These are phyloP conservation scores for Plasmodium chabaudi DNA, from an alignment of 169 alveolate species.

Conservation along the genomic window DNA sequence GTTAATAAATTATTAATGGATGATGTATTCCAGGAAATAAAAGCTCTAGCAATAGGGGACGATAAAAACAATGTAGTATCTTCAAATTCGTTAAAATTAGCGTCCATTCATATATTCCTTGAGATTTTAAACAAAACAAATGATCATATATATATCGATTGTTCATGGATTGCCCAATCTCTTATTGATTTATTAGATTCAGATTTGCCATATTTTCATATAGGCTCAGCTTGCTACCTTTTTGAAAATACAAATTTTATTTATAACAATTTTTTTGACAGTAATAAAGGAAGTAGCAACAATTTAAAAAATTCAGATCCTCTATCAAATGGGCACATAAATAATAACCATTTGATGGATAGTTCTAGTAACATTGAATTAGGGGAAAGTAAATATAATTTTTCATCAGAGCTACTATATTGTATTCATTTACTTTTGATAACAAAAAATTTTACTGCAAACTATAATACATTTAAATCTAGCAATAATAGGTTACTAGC, in stretches of 20 bases:
- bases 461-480: slow-evolving; percentile 26
- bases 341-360: neutral
- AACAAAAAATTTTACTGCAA: slow-evolving; percentile 45
- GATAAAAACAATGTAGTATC: neutral
- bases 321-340: neutral
- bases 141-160: slow-evolving; percentile 46
- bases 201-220: slow-evolving; percentile 18
- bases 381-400: slow-evolving; percentile 15
- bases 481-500: slow-evolving; percentile 35
- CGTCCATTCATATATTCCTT: slow-evolving; percentile 31
- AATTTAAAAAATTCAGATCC: neutral
- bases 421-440: slow-evolving; percentile 42
- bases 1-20: slow-evolving; percentile 67
- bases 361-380: neutral
- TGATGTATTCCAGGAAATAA: slow-evolving; percentile 55
- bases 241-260: slow-evolving; percentile 17
- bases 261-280: slow-evolving; percentile 11
- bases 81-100: neutral
- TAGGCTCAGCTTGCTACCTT: slow-evolving; percentile 9
- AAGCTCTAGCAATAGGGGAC: slow-evolving; percentile 10
- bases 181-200: slow-evolving; percentile 23
- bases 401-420: slow-evolving; percentile 26
- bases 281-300: neutral
- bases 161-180: slow-evolving; percentile 46
- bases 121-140: slow-evolving; percentile 46